A percentile compares a stretch with the other conserved stretches of the same genome.
Evolutionary conservation across 179 eudicot species (phyloP).

Genomic region (Kewa caespitosa): DNA sequence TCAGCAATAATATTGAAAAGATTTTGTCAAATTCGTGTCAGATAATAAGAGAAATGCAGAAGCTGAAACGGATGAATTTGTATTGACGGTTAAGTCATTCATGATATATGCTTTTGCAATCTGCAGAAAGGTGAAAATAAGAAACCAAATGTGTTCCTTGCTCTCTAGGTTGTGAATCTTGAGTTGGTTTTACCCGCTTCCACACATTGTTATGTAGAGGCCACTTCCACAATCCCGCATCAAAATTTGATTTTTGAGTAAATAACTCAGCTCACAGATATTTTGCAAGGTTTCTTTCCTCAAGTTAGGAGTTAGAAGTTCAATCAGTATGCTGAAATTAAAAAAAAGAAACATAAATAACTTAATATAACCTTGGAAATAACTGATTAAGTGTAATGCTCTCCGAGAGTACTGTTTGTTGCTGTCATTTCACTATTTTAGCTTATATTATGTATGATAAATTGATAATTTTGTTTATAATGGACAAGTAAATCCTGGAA

Average conservation of each 20-base stretch:
- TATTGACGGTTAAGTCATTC: conserved; percentile 19
- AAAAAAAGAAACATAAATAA: too few species aligned
- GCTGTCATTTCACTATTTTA: too few species aligned
- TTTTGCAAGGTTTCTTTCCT: neutral
- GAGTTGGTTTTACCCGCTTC: neutral
- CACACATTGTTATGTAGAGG: neutral
- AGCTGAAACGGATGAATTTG: conserved; percentile 17
- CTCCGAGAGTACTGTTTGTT: too few species aligned
- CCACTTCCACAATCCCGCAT: neutral
- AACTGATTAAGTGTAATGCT: too few species aligned
- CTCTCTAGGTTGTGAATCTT: neutral
- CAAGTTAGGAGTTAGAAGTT: neutral
- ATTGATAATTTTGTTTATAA: too few species aligned
- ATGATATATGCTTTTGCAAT: conserved; percentile 19
- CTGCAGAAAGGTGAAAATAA: conserved; percentile 25
- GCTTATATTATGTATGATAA: too few species aligned
- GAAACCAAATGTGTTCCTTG: conserved; percentile 19
- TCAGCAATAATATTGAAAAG: conserved; percentile 27
- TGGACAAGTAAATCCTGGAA: too few species aligned
- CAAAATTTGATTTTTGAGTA: too few species aligned
- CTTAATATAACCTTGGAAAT: too few species aligned
- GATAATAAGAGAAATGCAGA: conserved; percentile 13
- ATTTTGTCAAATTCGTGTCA: conserved; percentile 11
- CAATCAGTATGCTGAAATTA: neutral
- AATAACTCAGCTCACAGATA: too few species aligned